These are phyloP conservation scores for Chalaropsis thielavioides DNA, from an alignment of 2,329 filamentous ascomycete genomes.

Conservation along the genomic window DNA sequence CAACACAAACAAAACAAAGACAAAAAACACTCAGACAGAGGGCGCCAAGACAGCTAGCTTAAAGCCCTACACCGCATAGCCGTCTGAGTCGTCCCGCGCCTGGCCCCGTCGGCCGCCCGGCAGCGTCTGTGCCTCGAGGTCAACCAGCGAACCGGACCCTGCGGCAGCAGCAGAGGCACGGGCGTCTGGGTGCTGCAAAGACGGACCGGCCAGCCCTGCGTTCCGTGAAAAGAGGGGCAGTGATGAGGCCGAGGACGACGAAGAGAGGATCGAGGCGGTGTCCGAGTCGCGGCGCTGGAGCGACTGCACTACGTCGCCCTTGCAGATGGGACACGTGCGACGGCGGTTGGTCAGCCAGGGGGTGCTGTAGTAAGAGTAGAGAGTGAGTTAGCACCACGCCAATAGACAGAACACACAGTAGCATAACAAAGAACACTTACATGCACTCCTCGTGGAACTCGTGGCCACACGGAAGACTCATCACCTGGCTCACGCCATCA, in stretches of 20 bases:
- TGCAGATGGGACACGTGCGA: conserved; percentile 96
- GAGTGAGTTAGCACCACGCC: conserved; percentile 19
- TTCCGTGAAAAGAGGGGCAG: background rate
- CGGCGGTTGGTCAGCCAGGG: conserved; percentile 92
- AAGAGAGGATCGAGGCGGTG: background rate
- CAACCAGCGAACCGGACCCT: background rate
- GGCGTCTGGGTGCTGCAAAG: background rate
- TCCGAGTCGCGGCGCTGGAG: conserved; percentile 27
- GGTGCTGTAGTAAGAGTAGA: conserved; percentile 42
- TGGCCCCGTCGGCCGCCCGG: background rate
- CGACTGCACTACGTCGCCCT: conserved; percentile 78
- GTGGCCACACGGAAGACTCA: conserved; percentile 94
- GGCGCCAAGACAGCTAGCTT: background rate
- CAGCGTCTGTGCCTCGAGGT: conserved; percentile 4
- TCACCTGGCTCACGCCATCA: conserved; percentile 84
- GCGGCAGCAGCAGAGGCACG: background rate
- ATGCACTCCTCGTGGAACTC: conserved; percentile 98
- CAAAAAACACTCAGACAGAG: background rate
- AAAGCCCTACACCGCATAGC: background rate
- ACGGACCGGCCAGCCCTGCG: background rate
- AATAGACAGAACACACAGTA: background rate
- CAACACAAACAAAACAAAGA: background rate
- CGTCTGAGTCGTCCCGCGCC: background rate
- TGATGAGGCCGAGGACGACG: background rate
- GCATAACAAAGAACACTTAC: conserved; percentile 38